phyloP scores from a whole-genome alignment of 441 rosid genomes.

The Kokia cookei region DNA sequence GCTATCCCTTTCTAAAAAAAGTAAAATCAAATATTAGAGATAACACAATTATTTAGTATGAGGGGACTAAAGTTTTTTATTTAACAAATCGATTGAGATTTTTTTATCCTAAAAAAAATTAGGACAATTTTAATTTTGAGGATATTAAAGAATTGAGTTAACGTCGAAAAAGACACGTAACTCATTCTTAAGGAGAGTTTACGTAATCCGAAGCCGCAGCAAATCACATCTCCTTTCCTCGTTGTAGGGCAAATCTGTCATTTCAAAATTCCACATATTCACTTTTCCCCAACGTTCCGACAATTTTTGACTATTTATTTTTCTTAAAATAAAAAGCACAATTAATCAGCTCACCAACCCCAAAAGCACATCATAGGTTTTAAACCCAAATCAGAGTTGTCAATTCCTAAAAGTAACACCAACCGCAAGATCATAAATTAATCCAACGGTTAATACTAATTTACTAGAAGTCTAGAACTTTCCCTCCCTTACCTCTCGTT shows the following conservation, averaged over 20 bases:
- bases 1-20: too few relatives aligned
- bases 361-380: not conserved
- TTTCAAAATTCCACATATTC: not conserved
- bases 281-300: not conserved
- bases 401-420: not conserved
- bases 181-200: not conserved
- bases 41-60: too few relatives aligned
- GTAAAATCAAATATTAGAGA: too few relatives aligned
- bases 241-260: not conserved
- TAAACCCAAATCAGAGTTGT: conserved; percentile 20
- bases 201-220: not conserved
- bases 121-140: too few relatives aligned
- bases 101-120: too few relatives aligned
- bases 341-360: conserved; percentile 12
- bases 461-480: conserved; percentile 53
- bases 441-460: conserved; percentile 33
- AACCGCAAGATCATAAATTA: conserved; percentile 30
- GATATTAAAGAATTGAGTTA: too few relatives aligned
- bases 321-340: not conserved
- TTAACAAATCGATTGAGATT: too few relatives aligned
- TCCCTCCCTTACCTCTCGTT: conserved; percentile 18
- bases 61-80: too few relatives aligned
- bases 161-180: too few relatives aligned
- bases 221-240: not conserved
- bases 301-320: conserved; percentile 1